These are phyloP conservation scores for Parathielavia hyrcaniae DNA, from an alignment of 495 filamentous ascomycete genomes.

Conservation along the genomic window DNA sequence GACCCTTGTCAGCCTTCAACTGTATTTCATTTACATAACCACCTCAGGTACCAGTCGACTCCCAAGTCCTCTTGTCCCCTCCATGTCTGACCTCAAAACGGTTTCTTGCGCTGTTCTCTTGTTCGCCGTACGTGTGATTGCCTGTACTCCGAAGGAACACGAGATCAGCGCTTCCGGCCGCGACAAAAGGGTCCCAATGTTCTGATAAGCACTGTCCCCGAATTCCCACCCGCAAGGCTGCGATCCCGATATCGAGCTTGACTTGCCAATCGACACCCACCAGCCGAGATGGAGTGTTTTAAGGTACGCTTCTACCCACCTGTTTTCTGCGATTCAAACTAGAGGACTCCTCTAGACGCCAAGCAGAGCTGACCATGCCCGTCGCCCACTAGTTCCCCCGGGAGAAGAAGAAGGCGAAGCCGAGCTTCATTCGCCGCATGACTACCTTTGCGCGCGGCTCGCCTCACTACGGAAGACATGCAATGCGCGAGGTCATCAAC, in stretches of 20 bases:
- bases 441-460: constrained; percentile 27
- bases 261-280: constrained; percentile 15
- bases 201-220: neutral
- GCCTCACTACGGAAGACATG: constrained; percentile 19
- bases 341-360: neutral
- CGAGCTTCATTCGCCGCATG: constrained; percentile 30
- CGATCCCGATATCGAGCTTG: neutral
- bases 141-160: neutral
- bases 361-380: neutral
- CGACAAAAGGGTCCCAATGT: constrained; percentile 5
- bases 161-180: neutral
- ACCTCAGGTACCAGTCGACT: neutral
- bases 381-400: constrained; percentile 15
- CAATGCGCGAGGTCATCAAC: constrained; percentile 21
- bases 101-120: neutral
- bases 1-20: neutral
- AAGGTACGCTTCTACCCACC: constrained; percentile 10
- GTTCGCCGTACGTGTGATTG: neutral
- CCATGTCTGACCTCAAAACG: neutral
- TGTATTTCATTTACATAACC: neutral
- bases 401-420: constrained; percentile 23
- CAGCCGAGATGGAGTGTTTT: constrained; percentile 21
- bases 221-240: constrained; percentile 7
- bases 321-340: neutral
- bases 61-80: neutral